These are phyloP conservation scores for Porphyrellus cyaneotinctus DNA, from an alignment of 768 basidiomycete species.

Conservation along the genomic window DNA sequence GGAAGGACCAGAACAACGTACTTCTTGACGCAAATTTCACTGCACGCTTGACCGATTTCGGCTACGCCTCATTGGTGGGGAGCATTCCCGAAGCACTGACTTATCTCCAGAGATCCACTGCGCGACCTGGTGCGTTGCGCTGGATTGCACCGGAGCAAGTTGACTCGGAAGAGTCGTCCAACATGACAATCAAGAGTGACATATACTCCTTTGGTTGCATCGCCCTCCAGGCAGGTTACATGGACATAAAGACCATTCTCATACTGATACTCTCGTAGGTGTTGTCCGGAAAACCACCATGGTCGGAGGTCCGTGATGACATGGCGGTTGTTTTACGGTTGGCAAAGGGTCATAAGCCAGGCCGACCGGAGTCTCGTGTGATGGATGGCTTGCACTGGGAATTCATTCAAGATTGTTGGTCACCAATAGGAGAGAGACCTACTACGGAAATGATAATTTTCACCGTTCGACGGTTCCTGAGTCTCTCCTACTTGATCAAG, in stretches of 20 bases:
- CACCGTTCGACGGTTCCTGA: not conserved
- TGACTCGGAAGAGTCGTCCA: constrained; percentile 28
- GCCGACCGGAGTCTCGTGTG: not conserved
- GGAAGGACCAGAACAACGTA: no score
- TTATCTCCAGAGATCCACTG: no score
- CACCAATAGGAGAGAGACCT: not conserved
- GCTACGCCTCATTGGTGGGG: no score
- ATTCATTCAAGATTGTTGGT: no score
- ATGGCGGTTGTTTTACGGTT: constrained; percentile 12
- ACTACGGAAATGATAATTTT: not conserved
- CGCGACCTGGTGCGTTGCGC: no score
- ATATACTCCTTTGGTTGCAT: no score
- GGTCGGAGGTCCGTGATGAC: constrained; percentile 7
- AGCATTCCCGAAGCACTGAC: no score
- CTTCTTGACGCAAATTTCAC: no score
- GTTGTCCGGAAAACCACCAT: constrained; percentile 10
- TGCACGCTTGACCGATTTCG: no score
- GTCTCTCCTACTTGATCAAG: not conserved
- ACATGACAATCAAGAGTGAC: no score
- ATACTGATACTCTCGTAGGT: not conserved
- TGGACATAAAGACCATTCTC: not conserved
- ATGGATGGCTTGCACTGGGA: not conserved
- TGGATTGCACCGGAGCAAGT: no score
- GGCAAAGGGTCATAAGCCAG: not conserved
- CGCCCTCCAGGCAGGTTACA: no score